These are phyloP conservation scores for Fusarium gaditjirri DNA, from an alignment of 2,329 filamentous ascomycete genomes.

Conservation along the genomic window DNA sequence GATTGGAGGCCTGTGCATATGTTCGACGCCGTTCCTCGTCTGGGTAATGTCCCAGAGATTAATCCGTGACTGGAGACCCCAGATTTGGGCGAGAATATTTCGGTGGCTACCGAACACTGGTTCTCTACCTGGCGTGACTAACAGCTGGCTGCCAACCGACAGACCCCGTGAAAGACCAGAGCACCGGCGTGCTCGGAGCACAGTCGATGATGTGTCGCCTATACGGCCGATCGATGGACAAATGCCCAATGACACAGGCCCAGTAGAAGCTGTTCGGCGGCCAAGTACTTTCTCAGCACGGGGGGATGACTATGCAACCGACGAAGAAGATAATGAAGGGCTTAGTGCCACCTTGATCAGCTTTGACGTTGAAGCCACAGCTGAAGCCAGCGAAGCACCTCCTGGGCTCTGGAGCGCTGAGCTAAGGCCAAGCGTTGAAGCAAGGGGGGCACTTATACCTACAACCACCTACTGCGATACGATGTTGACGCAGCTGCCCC, in stretches of 20 bases:
- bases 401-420: slow-evolving; percentile 69
- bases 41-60: slow-evolving; percentile 57
- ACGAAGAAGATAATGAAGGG: slow-evolving; percentile 66
- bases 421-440: slow-evolving; percentile 61
- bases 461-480: slow-evolving; percentile 59
- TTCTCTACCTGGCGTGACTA: slow-evolving; percentile 42
- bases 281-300: slow-evolving; percentile 60
- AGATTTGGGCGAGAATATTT: slow-evolving; percentile 54
- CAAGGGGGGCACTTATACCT: slow-evolving; percentile 35
- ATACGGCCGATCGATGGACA: slow-evolving; percentile 47
- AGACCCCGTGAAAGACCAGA: slow-evolving; percentile 31
- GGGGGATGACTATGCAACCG: slow-evolving; percentile 64
- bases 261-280: slow-evolving; percentile 52
- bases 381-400: slow-evolving; percentile 61
- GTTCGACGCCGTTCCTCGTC: slow-evolving; percentile 58
- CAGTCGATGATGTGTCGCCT: slow-evolving; percentile 41
- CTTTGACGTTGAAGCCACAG: slow-evolving; percentile 69
- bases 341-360: slow-evolving; percentile 68
- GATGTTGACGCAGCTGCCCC: slow-evolving; percentile 62
- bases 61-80: slow-evolving; percentile 50
- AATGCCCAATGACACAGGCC: slow-evolving; percentile 39
- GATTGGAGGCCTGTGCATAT: slow-evolving; percentile 55
- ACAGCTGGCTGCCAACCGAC: slow-evolving; percentile 21
- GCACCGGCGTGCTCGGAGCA: slow-evolving; percentile 36
- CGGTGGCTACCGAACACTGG: slow-evolving; percentile 53